Evolutionary conservation across 2,329 filamentous ascomycete genomes (phyloP).

Genomic region (Paraconiothyrium sp.): DNA sequence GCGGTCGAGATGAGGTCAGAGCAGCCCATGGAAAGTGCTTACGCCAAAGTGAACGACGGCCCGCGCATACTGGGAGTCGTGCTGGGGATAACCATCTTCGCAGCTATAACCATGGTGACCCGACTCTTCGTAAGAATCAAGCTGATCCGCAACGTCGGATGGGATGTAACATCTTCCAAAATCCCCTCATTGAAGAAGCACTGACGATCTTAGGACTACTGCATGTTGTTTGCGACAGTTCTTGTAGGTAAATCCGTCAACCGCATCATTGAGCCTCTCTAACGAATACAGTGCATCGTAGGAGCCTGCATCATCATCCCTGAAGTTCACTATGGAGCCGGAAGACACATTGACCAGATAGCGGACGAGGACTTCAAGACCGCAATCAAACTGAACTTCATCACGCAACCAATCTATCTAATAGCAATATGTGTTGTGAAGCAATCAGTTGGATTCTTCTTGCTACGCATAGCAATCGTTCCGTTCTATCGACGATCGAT

Average conservation of each 20-base stretch:
- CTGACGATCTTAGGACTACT: slow-evolving; percentile 49
- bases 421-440: slow-evolving; percentile 59
- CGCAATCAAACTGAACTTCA: slow-evolving; percentile 60
- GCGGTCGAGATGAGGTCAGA: not conserved
- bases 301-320: slow-evolving; percentile 54
- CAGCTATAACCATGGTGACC: slow-evolving; percentile 52
- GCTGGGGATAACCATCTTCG: slow-evolving; percentile 52
- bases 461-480: slow-evolving; percentile 56
- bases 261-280: no score
- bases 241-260: slow-evolving; percentile 29
- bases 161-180: slow-evolving; percentile 53
- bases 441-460: slow-evolving; percentile 59
- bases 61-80: slow-evolving; percentile 54
- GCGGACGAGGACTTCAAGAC: slow-evolving; percentile 39
- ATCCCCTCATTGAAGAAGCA: not conserved
- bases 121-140: slow-evolving; percentile 59
- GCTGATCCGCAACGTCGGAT: slow-evolving; percentile 61
- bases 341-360: slow-evolving; percentile 57
- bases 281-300: slow-evolving; percentile 41
- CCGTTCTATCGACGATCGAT: slow-evolving; percentile 55
- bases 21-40: not conserved
- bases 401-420: slow-evolving; percentile 59
- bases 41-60: slow-evolving; percentile 49
- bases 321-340: slow-evolving; percentile 57
- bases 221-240: slow-evolving; percentile 55